Percentiles rank a stretch among this genome's conserved stretches.
Conservation (phyloP, 78 protist genomes). For the Emiliania huxleyi region DNA sequence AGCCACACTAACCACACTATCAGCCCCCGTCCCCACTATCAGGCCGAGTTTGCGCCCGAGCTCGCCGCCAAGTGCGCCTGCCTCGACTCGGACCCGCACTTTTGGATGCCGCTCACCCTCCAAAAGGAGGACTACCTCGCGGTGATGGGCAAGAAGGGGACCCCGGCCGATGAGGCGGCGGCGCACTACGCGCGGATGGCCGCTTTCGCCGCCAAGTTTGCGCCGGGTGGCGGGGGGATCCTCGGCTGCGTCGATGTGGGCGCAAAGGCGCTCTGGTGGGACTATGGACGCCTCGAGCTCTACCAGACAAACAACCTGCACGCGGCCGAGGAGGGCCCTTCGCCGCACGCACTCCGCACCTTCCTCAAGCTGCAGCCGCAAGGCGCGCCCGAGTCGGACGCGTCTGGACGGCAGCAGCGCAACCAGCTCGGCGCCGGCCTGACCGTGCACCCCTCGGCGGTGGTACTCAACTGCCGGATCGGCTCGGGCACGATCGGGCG, state of each 20-base stretch:
- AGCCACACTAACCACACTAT: too few species aligned
- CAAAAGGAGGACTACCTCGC: background rate
- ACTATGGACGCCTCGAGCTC: slow-evolving; percentile 42
- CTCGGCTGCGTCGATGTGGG: slow-evolving; percentile 40
- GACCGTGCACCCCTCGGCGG: background rate
- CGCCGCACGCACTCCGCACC: background rate
- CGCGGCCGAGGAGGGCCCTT: background rate
- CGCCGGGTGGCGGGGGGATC: background rate
- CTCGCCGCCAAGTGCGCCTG: background rate
- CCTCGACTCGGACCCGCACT: slow-evolving; percentile 54
- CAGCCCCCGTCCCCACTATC: background rate
- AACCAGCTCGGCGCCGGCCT: background rate
- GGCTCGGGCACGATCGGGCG: background rate
- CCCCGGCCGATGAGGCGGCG: background rate
- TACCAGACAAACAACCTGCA: slow-evolving; percentile 20
- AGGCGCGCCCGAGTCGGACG: background rate
- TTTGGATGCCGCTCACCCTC: slow-evolving; percentile 60
- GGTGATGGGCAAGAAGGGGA: slow-evolving; percentile 40
- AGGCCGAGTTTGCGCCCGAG: slow-evolving; percentile 38
- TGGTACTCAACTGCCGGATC: background rate
- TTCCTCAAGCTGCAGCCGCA: background rate
- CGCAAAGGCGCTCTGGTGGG: slow-evolving; percentile 42
- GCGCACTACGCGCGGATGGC: slow-evolving; percentile 33
- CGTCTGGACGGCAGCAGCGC: background rate
- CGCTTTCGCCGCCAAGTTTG: background rate